Percentiles rank a stretch among this genome's conserved stretches.
These are phyloP conservation scores for Lactarius sp. DNA, from an alignment of 768 basidiomycete genomes.

Conservation along the genomic window DNA sequence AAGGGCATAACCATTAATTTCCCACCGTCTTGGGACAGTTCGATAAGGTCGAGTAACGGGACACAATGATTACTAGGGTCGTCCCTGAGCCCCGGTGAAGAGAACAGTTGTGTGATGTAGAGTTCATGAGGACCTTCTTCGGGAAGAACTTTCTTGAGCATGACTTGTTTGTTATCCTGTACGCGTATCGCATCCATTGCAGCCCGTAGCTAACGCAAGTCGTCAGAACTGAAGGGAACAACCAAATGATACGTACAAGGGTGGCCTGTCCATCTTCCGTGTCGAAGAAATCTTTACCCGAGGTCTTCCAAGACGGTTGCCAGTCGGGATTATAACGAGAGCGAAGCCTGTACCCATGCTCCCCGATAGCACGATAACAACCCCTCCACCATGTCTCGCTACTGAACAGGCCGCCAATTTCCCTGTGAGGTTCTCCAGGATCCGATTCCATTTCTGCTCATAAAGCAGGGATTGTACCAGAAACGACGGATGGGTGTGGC, in stretches of 20 bases:
- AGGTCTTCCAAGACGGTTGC: constrained; percentile 10
- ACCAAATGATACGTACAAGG: not conserved
- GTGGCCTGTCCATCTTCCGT: constrained; percentile 14
- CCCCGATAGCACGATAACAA: constrained; percentile 13
- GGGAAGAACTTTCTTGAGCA: constrained; percentile 24
- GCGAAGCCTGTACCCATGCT: constrained; percentile 15
- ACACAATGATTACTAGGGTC: constrained; percentile 24
- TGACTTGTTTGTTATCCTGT: constrained; percentile 21
- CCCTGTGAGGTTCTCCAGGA: not conserved
- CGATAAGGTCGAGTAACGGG: constrained; percentile 19
- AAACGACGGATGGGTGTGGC: not conserved
- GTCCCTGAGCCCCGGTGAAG: constrained; percentile 10
- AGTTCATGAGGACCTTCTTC: constrained; percentile 19
- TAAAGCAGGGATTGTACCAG: not conserved
- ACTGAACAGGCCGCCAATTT: constrained; percentile 6
- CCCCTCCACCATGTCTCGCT: constrained; percentile 19
- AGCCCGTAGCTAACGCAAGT: constrained; percentile 5
- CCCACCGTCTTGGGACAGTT: not conserved
- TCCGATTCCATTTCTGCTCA: no score
- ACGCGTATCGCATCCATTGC: constrained; percentile 24
- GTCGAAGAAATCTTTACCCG: constrained; percentile 4
- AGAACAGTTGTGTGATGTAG: not conserved
- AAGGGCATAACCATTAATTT: constrained; percentile 25
- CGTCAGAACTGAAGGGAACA: not conserved
- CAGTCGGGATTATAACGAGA: constrained; percentile 12